Evolutionary conservation across 345 rosid genomes (phyloP).

Genomic region (Lepidium didymum): DNA sequence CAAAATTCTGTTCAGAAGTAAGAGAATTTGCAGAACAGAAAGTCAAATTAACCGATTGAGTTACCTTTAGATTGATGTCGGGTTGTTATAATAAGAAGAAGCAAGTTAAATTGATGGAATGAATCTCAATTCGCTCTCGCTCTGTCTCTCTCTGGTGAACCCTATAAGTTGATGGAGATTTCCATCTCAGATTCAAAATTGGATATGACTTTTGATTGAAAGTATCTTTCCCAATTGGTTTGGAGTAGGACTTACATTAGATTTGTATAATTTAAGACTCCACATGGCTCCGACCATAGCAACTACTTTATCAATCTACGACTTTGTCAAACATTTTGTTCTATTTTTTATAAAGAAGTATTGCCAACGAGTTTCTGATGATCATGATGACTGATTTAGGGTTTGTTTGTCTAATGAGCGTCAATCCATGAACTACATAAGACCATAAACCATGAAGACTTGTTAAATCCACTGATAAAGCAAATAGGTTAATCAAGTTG

Average conservation of each 20-base stretch:
- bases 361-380: not conserved
- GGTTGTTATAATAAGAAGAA: not conserved
- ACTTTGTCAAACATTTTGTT: not conserved
- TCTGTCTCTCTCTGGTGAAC: not conserved
- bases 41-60: conserved; percentile 1
- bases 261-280: conserved; percentile 5
- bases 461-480: not conserved
- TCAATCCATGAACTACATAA: not conserved
- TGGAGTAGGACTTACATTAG: not conserved
- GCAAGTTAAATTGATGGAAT: not conserved
- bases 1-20: not conserved
- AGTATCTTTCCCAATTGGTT: not conserved
- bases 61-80: not conserved
- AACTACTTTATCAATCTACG: not conserved
- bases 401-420: not conserved
- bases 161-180: not conserved
- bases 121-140: not conserved
- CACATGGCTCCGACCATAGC: conserved; percentile 7
- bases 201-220: conserved; percentile 1
- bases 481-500: not conserved
- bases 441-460: not conserved
- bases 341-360: not conserved
- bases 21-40: conserved; percentile 5
- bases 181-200: conserved; percentile 12
- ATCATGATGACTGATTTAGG: not conserved